Evolutionary conservation across 2,329 filamentous ascomycete genomes (phyloP).

Genomic region (Penicillium sp.): DNA sequence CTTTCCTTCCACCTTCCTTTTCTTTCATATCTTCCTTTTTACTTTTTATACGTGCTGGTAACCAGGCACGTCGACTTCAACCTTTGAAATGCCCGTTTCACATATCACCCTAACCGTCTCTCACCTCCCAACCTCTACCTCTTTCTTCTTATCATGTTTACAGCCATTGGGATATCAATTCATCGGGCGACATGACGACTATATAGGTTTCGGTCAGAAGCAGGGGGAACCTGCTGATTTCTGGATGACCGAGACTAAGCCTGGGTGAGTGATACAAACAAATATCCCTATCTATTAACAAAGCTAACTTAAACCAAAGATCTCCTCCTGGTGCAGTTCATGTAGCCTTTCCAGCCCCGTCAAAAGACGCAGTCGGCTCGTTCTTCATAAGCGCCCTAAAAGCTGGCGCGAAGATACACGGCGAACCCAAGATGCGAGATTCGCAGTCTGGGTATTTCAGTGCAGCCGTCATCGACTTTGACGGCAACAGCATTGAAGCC

Average conservation of each 20-base stretch:
- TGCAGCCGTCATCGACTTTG: conserved; percentile 68
- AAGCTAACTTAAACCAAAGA: conserved; percentile 26
- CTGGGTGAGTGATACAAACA: conserved; percentile 49
- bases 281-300: neutral
- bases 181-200: conserved; percentile 60
- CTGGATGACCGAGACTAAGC: conserved; percentile 61
- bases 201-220: conserved; percentile 60
- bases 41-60: neutral
- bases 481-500: conserved; percentile 81
- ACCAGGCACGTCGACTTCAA: conserved; percentile 6
- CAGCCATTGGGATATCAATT: conserved; percentile 76
- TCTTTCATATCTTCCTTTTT: neutral
- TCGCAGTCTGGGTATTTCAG: conserved; percentile 58
- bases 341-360: conserved; percentile 67
- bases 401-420: conserved; percentile 61
- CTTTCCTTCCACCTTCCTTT: conserved; percentile 5
- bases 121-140: conserved; percentile 73
- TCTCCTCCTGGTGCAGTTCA: conserved; percentile 55
- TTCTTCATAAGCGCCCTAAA: conserved; percentile 70
- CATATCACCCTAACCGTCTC: conserved; percentile 68
- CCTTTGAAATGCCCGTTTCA: conserved; percentile 55
- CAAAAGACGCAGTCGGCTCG: conserved; percentile 62
- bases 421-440: conserved; percentile 55
- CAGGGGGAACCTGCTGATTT: conserved; percentile 57
- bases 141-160: conserved; percentile 76